phyloP scores from a whole-genome alignment of 2,329 filamentous ascomycete genomes.

The Cladosporium halotolerans region DNA sequence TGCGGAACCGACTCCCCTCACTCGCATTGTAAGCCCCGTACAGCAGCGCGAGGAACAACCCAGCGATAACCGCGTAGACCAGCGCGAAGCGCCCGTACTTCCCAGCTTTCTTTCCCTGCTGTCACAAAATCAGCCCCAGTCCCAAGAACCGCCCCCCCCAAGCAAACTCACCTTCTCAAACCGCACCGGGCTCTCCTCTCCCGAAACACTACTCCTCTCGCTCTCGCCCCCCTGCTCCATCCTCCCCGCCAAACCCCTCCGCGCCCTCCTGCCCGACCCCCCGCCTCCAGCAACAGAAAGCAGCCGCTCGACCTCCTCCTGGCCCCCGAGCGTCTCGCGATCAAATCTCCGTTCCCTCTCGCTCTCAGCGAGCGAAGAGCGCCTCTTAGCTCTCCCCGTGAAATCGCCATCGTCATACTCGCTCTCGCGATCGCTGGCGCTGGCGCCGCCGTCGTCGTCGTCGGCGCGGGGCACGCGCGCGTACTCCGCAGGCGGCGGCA shows the following conservation, averaged over 20 bases:
- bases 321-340: conserved; percentile 36
- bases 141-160: not conserved
- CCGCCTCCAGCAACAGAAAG: conserved; percentile 27
- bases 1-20: conserved; percentile 15
- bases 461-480: conserved; percentile 11
- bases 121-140: conserved; percentile 30
- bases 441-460: conserved; percentile 17
- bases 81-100: conserved; percentile 44
- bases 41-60: conserved; percentile 50
- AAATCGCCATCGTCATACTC: conserved; percentile 17
- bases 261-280: conserved; percentile 13
- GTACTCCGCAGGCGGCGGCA: conserved; percentile 2
- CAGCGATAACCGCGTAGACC: conserved; percentile 41
- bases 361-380: conserved; percentile 7
- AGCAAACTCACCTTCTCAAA: not conserved
- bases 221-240: conserved; percentile 21
- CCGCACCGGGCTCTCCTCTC: conserved; percentile 4
- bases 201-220: conserved; percentile 5
- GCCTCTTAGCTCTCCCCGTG: conserved; percentile 10
- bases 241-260: conserved; percentile 16
- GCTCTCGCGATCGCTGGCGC: not conserved
- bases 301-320: conserved; percentile 42
- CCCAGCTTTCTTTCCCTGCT: conserved; percentile 39
- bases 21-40: conserved; percentile 54
- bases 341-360: conserved; percentile 22